Evolutionary conservation across 805 yeast species (phyloP).

Genomic region (Candida sonorensis): DNA sequence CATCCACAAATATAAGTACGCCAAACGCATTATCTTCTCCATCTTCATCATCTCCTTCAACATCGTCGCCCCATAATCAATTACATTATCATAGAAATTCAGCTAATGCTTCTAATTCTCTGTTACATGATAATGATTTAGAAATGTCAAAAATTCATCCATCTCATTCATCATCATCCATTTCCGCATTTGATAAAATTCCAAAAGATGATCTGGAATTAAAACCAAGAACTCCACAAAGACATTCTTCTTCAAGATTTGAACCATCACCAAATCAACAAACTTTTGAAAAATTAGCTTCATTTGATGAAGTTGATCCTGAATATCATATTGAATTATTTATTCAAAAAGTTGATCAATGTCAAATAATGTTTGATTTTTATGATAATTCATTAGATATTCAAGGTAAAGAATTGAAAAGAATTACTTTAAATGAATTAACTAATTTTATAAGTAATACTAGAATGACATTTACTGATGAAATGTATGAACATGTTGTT

Average conservation of each 20-base stretch:
- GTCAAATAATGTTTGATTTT: conserved; percentile 91
- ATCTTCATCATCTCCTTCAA: conserved; percentile 1
- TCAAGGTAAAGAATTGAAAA: conserved; percentile 86
- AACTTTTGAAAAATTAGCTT: conserved; percentile 67
- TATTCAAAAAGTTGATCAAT: conserved; percentile 85
- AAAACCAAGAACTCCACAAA: conserved; percentile 63
- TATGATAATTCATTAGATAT: conserved; percentile 88
- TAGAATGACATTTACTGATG: conserved; percentile 81
- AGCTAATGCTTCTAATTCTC: too few species aligned
- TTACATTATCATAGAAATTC: conserved; percentile 1
- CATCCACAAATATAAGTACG: too few species aligned
- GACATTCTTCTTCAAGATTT: conserved; percentile 89
- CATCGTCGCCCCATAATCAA: background rate
- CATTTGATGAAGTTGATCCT: conserved; percentile 76
- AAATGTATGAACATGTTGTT: conserved; percentile 82
- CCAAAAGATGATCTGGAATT: conserved; percentile 73
- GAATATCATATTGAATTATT: conserved; percentile 77
- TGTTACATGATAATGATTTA: too few species aligned
- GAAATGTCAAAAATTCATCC: conserved; percentile 25
- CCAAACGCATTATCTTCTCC: too few species aligned
- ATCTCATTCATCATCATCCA: conserved; percentile 23
- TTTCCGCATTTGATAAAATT: conserved; percentile 24
- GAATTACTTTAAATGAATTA: conserved; percentile 80
- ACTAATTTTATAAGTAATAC: conserved; percentile 80
- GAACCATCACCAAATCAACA: conserved; percentile 67